Percentiles rank a stretch among this genome's conserved stretches.
Conservation (phyloP, 495 filamentous ascomycete species). For the Hypoxylon fuscum region DNA sequence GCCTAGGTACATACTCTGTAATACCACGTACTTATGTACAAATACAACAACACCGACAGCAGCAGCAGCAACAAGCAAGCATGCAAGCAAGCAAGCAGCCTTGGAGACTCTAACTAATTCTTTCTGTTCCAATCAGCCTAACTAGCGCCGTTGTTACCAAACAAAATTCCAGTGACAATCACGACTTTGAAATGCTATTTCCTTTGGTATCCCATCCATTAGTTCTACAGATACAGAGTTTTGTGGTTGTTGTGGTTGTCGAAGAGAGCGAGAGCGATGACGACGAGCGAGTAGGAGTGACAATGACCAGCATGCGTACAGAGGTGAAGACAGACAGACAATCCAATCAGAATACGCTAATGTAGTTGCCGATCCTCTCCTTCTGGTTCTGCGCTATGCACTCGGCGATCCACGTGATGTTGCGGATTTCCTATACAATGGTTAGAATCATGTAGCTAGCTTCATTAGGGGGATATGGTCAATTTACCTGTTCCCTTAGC, state of each 20-base stretch:
- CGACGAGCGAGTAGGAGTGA: slow-evolving; percentile 13
- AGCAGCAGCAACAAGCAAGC: slow-evolving; percentile 9
- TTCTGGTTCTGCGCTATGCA: slow-evolving; percentile 99
- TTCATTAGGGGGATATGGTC: neutral
- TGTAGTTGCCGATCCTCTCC: slow-evolving; percentile 97
- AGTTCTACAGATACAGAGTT: slow-evolving; percentile 48
- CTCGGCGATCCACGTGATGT: slow-evolving; percentile 99
- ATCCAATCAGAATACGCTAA: slow-evolving; percentile 87
- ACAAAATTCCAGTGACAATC: slow-evolving; percentile 24
- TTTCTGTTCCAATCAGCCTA: slow-evolving; percentile 34
- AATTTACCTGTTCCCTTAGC: slow-evolving; percentile 90
- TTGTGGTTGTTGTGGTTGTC: too few species aligned
- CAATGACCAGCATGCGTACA: slow-evolving; percentile 1
- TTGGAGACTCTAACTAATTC: slow-evolving; percentile 26
- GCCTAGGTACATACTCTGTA: slow-evolving; percentile 39
- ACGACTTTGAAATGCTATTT: slow-evolving; percentile 29
- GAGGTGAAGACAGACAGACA: neutral
- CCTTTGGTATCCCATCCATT: slow-evolving; percentile 43
- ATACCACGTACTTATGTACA: slow-evolving; percentile 39
- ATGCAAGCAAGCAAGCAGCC: slow-evolving; percentile 8
- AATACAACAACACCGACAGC: slow-evolving; percentile 23
- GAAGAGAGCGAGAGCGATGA: slow-evolving; percentile 30
- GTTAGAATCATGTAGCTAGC: neutral
- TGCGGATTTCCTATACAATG: slow-evolving; percentile 85
- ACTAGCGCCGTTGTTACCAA: slow-evolving; percentile 30